A percentile compares a stretch with the other conserved stretches of the same genome.
Conservation (phyloP, 2,329 filamentous ascomycete species). For the Elsinoe arachidis region DNA sequence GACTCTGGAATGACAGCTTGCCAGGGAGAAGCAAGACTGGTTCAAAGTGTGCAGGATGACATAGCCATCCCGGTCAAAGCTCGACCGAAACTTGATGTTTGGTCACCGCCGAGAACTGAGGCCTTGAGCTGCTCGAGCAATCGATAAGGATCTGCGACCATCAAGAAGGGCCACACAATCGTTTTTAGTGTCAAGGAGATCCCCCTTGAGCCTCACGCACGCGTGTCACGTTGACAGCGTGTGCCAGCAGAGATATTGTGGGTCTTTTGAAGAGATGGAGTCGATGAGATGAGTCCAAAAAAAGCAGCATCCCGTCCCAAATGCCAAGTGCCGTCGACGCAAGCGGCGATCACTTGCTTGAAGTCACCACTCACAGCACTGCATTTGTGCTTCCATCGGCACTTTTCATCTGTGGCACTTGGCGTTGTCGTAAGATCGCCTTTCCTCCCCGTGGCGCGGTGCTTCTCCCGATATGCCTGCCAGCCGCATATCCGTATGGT, state of each 20-base stretch:
- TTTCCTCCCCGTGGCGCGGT: constrained; percentile 2
- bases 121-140: neutral
- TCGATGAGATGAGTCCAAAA: neutral
- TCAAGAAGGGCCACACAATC: neutral
- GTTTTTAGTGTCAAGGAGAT: neutral
- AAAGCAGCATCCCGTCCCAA: constrained; percentile 3
- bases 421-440: constrained; percentile 8
- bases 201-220: neutral
- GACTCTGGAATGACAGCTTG: neutral
- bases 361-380: neutral
- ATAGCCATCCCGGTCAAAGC: constrained; percentile 4
- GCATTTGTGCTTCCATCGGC: neutral
- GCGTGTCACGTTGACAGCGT: neutral
- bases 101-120: constrained; percentile 1
- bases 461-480: neutral
- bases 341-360: constrained; percentile 2
- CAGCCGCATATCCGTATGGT: neutral
- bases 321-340: constrained; percentile 9
- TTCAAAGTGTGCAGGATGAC: constrained; percentile 3
- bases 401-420: constrained; percentile 1
- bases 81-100: constrained; percentile 4
- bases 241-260: constrained; percentile 1
- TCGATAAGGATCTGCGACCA: neutral
- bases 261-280: neutral
- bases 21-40: neutral